phyloP scores from a whole-genome alignment of 306 rosid species.

The Cucumis melo region DNA sequence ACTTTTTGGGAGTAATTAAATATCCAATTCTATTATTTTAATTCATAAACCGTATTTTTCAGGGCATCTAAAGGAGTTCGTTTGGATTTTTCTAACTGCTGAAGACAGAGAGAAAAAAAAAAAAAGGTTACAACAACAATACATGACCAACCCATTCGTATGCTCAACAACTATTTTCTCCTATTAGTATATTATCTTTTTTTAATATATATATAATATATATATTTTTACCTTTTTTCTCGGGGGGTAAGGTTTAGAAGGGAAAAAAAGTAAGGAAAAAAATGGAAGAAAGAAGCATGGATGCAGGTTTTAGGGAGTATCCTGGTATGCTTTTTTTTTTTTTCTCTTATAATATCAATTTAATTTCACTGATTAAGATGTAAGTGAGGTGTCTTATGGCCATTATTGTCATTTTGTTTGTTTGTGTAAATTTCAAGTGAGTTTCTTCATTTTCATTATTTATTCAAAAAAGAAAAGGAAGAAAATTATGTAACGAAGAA shows the following conservation, averaged over 20 bases:
- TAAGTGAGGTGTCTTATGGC: conserved; percentile 10
- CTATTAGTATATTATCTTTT: conserved; percentile 1
- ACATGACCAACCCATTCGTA: conserved; percentile 19
- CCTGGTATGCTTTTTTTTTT: conserved; percentile 16
- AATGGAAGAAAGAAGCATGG: conserved; percentile 24
- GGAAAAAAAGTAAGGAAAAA: neutral
- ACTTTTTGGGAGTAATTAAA: neutral
- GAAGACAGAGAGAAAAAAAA: conserved; percentile 8
- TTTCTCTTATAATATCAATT: neutral
- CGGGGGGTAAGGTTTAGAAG: neutral
- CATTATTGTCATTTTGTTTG: conserved; percentile 16
- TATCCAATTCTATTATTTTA: neutral
- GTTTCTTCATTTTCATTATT: neutral
- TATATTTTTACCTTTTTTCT: neutral
- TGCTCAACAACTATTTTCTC: conserved; percentile 14
- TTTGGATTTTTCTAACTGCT: conserved; percentile 34
- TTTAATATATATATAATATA: neutral
- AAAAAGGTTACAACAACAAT: conserved; percentile 9
- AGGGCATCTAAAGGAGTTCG: conserved; percentile 8
- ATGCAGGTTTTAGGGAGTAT: conserved; percentile 58
- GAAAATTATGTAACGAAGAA: conserved; percentile 16
- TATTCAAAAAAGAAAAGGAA: neutral
- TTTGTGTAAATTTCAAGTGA: conserved; percentile 10
- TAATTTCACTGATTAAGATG: conserved; percentile 9
- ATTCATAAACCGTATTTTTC: neutral